phyloP scores from a whole-genome alignment of 75 land plant species.

The Cunninghamia lanceolata region DNA sequence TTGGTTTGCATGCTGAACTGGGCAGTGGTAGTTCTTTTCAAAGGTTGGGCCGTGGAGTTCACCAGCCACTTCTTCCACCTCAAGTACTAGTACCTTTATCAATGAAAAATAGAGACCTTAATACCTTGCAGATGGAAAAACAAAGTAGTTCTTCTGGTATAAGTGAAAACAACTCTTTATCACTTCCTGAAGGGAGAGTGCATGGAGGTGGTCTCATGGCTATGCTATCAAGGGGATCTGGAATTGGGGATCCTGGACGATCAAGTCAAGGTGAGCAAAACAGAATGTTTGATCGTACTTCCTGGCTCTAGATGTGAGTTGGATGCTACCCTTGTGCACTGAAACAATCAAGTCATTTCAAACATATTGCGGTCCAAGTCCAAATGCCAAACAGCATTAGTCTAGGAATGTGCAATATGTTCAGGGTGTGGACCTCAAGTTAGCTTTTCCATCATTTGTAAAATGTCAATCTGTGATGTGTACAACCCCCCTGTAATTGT shows the following conservation, averaged over 20 bases:
- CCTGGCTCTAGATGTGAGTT: slow-evolving; percentile 6
- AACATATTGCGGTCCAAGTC: not conserved
- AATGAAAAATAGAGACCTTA: slow-evolving; percentile 18
- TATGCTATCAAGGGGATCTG: slow-evolving; percentile 33
- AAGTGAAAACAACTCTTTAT: not conserved
- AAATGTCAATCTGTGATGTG: not conserved
- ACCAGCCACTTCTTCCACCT: slow-evolving; percentile 3
- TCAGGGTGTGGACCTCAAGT: not conserved
- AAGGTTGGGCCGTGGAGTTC: not conserved
- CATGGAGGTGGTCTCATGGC: slow-evolving; percentile 75
- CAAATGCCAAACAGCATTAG: not conserved
- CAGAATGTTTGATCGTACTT: not conserved
- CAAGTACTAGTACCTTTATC: slow-evolving; percentile 38
- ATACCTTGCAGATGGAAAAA: slow-evolving; percentile 3
- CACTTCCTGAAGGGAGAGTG: slow-evolving; percentile 68
- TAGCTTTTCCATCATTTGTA: slow-evolving; percentile 1
- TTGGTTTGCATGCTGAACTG: slow-evolving; percentile 8
- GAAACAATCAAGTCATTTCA: not conserved
- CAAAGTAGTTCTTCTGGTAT: slow-evolving; percentile 15
- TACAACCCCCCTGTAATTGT: not conserved
- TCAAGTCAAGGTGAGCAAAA: slow-evolving; percentile 8
- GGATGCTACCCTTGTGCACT: not conserved
- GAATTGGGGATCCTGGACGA: not conserved
- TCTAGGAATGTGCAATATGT: not conserved
- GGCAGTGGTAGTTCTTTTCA: not conserved